Percentiles rank a stretch among this genome's conserved stretches.
These are phyloP conservation scores for Metschnikowia reukaufii DNA, from an alignment of 805 yeast species.

Conservation along the genomic window DNA sequence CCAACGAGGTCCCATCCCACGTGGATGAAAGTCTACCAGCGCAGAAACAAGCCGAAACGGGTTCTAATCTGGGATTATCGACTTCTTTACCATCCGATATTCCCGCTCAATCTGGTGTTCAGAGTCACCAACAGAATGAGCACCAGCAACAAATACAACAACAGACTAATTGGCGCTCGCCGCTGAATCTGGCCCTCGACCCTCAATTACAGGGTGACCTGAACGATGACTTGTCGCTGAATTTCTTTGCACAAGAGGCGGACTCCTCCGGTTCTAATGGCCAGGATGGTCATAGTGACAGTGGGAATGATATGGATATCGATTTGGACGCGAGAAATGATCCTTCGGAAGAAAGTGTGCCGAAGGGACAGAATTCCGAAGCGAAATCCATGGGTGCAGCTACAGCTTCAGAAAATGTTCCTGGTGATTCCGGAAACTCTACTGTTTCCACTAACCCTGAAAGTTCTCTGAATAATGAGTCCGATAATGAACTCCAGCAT, in stretches of 20 bases:
- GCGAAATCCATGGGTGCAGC: not conserved
- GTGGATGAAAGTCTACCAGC: not conserved
- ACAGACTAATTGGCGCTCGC: not conserved
- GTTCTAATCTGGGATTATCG: too few species aligned
- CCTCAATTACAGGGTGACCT: not conserved
- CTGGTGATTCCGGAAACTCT: not conserved
- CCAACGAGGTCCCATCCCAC: not conserved
- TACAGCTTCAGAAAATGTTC: not conserved
- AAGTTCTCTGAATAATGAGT: not conserved
- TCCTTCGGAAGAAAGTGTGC: not conserved
- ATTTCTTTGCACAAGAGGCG: constrained; percentile 5
- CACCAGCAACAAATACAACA: not conserved
- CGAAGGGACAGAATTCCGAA: not conserved
- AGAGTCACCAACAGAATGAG: not conserved
- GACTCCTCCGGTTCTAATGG: too few species aligned
- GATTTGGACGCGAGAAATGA: not conserved
- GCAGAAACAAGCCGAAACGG: not conserved
- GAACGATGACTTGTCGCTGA: constrained; percentile 5
- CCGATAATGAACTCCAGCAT: not conserved
- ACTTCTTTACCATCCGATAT: not conserved
- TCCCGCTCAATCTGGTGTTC: not conserved
- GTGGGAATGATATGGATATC: not conserved
- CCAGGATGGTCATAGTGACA: not conserved
- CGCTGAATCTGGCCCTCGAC: not conserved
- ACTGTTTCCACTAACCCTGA: not conserved